A percentile compares a stretch with the other conserved stretches of the same genome.
phyloP scores from a whole-genome alignment of 176 grass and related monocot species.

The Metroxylon sagu region DNA sequence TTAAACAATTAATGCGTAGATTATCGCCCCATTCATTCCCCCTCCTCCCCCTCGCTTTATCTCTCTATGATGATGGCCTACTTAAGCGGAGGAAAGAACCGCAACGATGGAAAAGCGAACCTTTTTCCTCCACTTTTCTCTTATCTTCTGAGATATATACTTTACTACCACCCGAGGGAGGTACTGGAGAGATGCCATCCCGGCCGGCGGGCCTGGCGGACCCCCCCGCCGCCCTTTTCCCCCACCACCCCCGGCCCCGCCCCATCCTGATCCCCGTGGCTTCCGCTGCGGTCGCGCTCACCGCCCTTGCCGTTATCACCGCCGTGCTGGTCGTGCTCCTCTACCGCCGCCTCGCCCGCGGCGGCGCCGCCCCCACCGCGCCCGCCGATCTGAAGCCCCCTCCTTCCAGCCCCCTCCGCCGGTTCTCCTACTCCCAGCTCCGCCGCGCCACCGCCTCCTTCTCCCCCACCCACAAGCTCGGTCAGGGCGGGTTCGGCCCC shows the following conservation, averaged over 20 bases:
- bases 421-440: constrained; percentile 64
- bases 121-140: too few relatives aligned
- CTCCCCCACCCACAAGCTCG: constrained; percentile 54
- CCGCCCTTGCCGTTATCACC: constrained; percentile 6
- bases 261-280: not conserved
- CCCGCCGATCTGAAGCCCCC: constrained; percentile 2
- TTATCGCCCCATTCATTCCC: too few relatives aligned
- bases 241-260: not conserved
- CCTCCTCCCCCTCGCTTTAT: too few relatives aligned
- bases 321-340: constrained; percentile 27
- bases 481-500: constrained; percentile 85
- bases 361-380: constrained; percentile 23
- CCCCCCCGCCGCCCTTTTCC: constrained; percentile 13
- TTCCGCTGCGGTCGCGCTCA: constrained; percentile 3
- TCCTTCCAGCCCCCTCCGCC: constrained; percentile 32
- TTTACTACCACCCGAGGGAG: too few relatives aligned
- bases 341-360: constrained; percentile 30
- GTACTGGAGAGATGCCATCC: too few relatives aligned
- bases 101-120: too few relatives aligned
- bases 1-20: too few relatives aligned
- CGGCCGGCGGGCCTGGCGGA: too few relatives aligned
- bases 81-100: too few relatives aligned
- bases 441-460: constrained; percentile 74
- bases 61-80: too few relatives aligned
- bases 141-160: too few relatives aligned